Base-by-base conservation (phyloP, 805 yeast genomes). In the Candida stauntonica region DNA sequence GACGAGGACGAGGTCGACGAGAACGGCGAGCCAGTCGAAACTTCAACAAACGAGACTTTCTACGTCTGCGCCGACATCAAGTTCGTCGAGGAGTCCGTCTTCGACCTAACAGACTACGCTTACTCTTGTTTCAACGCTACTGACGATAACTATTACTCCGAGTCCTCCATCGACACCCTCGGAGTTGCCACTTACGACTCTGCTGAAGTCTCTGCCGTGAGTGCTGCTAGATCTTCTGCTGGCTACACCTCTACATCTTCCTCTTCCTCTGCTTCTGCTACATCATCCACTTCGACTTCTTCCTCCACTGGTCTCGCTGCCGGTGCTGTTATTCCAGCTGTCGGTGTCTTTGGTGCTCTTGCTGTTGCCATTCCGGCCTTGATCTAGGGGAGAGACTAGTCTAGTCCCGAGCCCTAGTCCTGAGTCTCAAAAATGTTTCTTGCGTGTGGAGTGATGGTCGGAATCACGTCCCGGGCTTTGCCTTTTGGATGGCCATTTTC, bases 21-120 rank as follows among this genome's bases (percentile, higher is more conserved):
- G 2, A 44, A 48, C 35, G 59, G 57, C 30, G 38, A 41, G 9
- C 73, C 73, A 44, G 33, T 61, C n/a, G 72, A 67, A 38, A 63
- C 59, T 18, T 42, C 51, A 13, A 32, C 45, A 17, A 69, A 69
- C 45, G 57, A 62, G 33, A 67, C 73, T 15, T 72, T 60, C 51
- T 69, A 65, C 47, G 70, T 68, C 30, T 69, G 74, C 55, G 61
- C 75, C 20, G 75, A 69, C 45, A 47, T 69, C 42, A 46, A 34
- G n/a, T 69, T 66, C 43, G 73, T 69, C 37, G 70, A 65, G 50
- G 66, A 61, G 40, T 51, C 58, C 7, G 70, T 65, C 26, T 66
- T 67, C 47, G 57, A 63, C 33, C 51, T 57, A 24, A 42, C 68
- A 7, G 56, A 53, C 26, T 50, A 37, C 31, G 66, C 72, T 7